Evolutionary conservation across 1,284 basidiomycete species (phyloP).

Genomic region (Xerocomus minutiporus): DNA sequence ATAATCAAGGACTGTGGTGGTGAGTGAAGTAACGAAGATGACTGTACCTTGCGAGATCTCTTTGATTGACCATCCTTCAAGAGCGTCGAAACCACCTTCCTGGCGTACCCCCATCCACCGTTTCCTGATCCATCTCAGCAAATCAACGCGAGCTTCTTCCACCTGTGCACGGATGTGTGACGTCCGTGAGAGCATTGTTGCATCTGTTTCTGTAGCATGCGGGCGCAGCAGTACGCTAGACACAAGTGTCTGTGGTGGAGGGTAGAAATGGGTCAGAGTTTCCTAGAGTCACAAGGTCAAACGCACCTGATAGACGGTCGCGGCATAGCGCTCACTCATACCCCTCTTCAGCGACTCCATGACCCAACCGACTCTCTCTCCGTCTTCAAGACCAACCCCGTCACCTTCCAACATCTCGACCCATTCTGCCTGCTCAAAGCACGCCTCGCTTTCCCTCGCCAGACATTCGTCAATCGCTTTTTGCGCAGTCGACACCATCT

Average conservation of each 20-base stretch:
- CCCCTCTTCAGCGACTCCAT: conserved; percentile 62
- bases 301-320: conserved; percentile 68
- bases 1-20: neutral
- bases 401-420: conserved; percentile 65
- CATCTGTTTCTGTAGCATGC: conserved; percentile 53
- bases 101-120: conserved; percentile 76
- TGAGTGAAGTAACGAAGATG: neutral
- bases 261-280: neutral
- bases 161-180: conserved; percentile 65
- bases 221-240: conserved; percentile 69
- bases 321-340: conserved; percentile 57
- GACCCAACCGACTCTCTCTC: conserved; percentile 65
- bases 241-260: conserved; percentile 56
- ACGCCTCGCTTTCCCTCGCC: conserved; percentile 53
- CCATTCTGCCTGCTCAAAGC: conserved; percentile 69
- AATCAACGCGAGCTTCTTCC: conserved; percentile 65
- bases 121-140: conserved; percentile 61
- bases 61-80: conserved; percentile 84
- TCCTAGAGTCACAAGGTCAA: neutral
- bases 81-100: conserved; percentile 72
- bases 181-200: conserved; percentile 59
- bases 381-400: conserved; percentile 68
- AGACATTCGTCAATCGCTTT: conserved; percentile 59
- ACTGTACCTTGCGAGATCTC: conserved; percentile 79
- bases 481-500: conserved; percentile 60